Evolutionary conservation across 192 early-diverging fungal species (phyloP), one percentile per base, ranked within the genome.

Genomic region (Linnemannia zychae): DNA sequence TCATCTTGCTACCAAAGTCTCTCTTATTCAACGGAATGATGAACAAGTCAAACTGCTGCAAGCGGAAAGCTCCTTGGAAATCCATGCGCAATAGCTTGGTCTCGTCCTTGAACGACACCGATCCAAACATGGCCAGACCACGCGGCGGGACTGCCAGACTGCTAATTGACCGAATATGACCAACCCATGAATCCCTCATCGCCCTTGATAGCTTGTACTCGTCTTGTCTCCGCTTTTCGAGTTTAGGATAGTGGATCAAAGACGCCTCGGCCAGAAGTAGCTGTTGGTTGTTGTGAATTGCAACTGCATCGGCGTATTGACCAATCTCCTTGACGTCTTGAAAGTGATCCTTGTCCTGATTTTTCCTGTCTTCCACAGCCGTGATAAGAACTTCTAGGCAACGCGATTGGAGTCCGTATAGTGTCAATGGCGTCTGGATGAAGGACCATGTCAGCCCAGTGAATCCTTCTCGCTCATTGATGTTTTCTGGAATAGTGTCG

Each of bases 1-100:
- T 81, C 74, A 75, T 75, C 44, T 75, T 81, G 50, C 15, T 17
- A 11, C 79, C 79, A 31, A 81, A 81, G 63, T 71, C 74, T 4
- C 31, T 5, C 63, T 81, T 71, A 34, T 46, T 37, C 28, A 71
- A 50, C 15, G 79, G 74, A 33, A 81, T 75, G 48, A 81, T 17
- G 18, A 81, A 71, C 0, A 70, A 57, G 38, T 81, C 79, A 36
- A 81, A 75, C 48, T 81, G 72, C 15, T 71, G 67, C 15, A 75
- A 31, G 0, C 72, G 67, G 57, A 71, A 75, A 3, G 48, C 67
- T 1, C 73, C 79, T 33, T 53, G 66, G 49, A 60, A 81, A 81
- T 81, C 79, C 48, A 81, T 53, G 1, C 47, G 50, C 49, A 68
- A 49, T 24, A 81, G 52, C 44, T 81, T 81, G 34, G 69, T 71